These are phyloP conservation scores for Chenopodium formosanum DNA, from an alignment of 148 eudicot species.

Conservation along the genomic window DNA sequence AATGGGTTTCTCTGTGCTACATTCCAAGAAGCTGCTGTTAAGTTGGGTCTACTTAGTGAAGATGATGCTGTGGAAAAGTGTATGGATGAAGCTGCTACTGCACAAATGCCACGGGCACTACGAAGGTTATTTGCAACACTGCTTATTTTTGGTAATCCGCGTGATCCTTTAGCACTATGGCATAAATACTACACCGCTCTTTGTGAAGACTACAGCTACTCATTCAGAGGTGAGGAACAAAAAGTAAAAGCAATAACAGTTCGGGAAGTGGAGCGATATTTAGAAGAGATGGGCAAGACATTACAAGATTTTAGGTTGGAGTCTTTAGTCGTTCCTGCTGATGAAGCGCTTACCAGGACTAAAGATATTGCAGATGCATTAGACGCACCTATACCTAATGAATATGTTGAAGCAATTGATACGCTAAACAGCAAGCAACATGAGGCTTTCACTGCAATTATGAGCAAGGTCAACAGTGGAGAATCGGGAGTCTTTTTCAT, in stretches of 20 bases:
- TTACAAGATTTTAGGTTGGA: neutral
- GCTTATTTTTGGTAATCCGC: neutral
- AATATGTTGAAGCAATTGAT: neutral
- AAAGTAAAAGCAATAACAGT: neutral
- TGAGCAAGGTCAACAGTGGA: neutral
- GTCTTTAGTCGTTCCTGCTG: neutral
- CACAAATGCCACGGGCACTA: neutral
- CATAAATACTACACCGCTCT: neutral
- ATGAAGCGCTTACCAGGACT: neutral
- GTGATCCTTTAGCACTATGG: neutral
- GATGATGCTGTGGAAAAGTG: neutral
- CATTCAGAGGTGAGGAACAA: neutral
- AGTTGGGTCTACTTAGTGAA: neutral
- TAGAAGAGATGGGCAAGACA: neutral
- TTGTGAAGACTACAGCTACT: neutral
- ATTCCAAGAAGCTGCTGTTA: neutral
- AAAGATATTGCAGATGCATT: neutral
- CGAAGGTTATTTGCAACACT: neutral
- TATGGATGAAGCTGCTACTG: neutral
- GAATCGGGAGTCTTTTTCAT: neutral
- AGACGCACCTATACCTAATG: neutral
- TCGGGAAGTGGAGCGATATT: neutral
- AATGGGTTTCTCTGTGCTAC: neutral
- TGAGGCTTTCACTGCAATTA: neutral
- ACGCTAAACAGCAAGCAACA: neutral